These are phyloP conservation scores for Hyaloperonospora arabidopsidis DNA, from an alignment of 352 stramenopile genomes.

Conservation along the genomic window DNA sequence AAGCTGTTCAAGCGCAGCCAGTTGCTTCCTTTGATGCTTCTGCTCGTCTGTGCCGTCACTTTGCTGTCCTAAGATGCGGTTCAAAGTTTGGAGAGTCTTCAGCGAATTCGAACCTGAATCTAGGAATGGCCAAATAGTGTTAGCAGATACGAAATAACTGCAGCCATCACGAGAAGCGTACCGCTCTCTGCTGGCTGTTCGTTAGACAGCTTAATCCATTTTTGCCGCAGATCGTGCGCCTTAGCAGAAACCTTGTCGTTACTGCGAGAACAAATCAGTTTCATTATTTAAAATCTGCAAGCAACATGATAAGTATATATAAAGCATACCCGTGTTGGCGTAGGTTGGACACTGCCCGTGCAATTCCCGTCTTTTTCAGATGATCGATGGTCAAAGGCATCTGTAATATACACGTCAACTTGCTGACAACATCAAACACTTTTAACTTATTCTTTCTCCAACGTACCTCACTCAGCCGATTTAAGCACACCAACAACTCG, in stretches of 20 bases:
- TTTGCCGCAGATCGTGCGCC: slow-evolving; percentile 54
- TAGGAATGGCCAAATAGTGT: slow-evolving; percentile 1
- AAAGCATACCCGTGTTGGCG: slow-evolving; percentile 64
- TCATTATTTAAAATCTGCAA: slow-evolving; percentile 3
- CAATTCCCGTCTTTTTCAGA: slow-evolving; percentile 63
- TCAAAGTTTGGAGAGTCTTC: slow-evolving; percentile 46
- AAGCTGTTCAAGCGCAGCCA: slow-evolving; percentile 49
- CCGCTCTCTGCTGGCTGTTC: slow-evolving; percentile 29
- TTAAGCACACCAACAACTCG: slow-evolving; percentile 50
- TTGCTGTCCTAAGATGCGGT: slow-evolving; percentile 43
- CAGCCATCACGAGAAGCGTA: slow-evolving; percentile 1
- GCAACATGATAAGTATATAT: not conserved
- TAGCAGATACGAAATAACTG: not conserved
- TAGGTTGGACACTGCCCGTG: slow-evolving; percentile 50
- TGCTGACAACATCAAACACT: not conserved
- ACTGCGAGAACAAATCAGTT: slow-evolving; percentile 19
- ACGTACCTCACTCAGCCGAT: slow-evolving; percentile 40
- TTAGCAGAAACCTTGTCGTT: slow-evolving; percentile 75
- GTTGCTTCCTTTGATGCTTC: slow-evolving; percentile 32
- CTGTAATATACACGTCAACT: slow-evolving; percentile 15
- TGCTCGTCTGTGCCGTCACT: slow-evolving; percentile 27
- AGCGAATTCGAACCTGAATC: slow-evolving; percentile 27
- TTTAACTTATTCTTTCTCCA: not conserved
- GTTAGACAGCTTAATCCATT: slow-evolving; percentile 60
- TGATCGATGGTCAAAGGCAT: slow-evolving; percentile 55